Conservation (phyloP, 1,284 basidiomycete genomes). For the Melanopsichium pennsylvanicum region DNA sequence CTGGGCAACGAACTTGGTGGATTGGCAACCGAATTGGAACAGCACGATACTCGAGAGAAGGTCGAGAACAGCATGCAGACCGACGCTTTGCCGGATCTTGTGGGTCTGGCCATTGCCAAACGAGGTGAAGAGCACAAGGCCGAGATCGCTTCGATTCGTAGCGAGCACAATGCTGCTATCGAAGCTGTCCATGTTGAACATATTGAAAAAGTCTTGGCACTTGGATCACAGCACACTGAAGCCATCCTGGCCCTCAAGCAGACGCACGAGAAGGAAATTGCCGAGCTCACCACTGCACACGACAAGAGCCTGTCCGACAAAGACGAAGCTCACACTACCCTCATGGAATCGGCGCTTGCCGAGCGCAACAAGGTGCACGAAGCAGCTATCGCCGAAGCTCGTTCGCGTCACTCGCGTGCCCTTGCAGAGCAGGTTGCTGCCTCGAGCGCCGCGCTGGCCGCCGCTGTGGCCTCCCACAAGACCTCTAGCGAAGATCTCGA, state of each 20-base stretch:
- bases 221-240: conserved; percentile 32
- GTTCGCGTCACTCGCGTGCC: conserved; percentile 52
- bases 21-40: conserved; percentile 24
- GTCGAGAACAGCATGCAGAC: conserved; percentile 34
- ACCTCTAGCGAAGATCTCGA: conserved; percentile 34
- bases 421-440: conserved; percentile 52
- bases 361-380: conserved; percentile 49
- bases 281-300: conserved; percentile 21
- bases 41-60: conserved; percentile 22
- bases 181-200: conserved; percentile 32
- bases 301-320: conserved; percentile 18
- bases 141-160: conserved; percentile 25
- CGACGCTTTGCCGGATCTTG: conserved; percentile 40
- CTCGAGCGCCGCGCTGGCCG: conserved; percentile 44
- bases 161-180: conserved; percentile 41
- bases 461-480: conserved; percentile 43
- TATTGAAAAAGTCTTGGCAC: conserved; percentile 25
- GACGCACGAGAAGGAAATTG: conserved; percentile 27
- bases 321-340: conserved; percentile 28
- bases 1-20: conserved; percentile 52
- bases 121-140: conserved; percentile 39
- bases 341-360: conserved; percentile 31
- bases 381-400: conserved; percentile 47
- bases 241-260: conserved; percentile 30
- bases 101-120: conserved; percentile 35